A percentile compares a stretch with the other conserved stretches of the same genome.
phyloP scores from a whole-genome alignment of 805 yeast genomes.

The Wickerhamiella qilinensis region DNA sequence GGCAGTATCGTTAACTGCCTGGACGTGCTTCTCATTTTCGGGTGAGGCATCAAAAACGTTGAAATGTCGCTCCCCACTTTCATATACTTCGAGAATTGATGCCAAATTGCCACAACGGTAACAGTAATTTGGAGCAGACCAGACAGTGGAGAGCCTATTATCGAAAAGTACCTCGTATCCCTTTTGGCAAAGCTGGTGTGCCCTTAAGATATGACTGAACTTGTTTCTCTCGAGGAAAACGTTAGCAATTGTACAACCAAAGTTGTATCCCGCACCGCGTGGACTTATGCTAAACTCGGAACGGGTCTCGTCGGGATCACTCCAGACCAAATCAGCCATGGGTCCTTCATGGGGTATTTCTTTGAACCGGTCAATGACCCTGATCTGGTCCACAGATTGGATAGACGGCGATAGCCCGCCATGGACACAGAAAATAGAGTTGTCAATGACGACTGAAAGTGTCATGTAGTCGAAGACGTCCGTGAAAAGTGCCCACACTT shows the following conservation, averaged over 20 bases:
- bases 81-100: constrained; percentile 78
- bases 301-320: constrained; percentile 82
- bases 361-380: constrained; percentile 75
- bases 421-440: constrained; percentile 83
- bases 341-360: constrained; percentile 99
- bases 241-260: constrained; percentile 81
- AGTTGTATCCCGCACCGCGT: constrained; percentile 95
- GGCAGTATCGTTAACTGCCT: constrained; percentile 14
- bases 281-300: constrained; percentile 76
- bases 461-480: constrained; percentile 87
- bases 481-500: constrained; percentile 80
- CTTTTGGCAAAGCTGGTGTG: constrained; percentile 93
- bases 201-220: constrained; percentile 71
- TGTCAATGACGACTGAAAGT: constrained; percentile 77
- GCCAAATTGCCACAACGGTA: constrained; percentile 96
- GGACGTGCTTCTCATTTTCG: constrained; percentile 47
- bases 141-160: constrained; percentile 84
- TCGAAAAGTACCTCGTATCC: constrained; percentile 87
- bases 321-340: constrained; percentile 98
- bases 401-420: constrained; percentile 95
- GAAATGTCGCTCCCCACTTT: constrained; percentile 51
- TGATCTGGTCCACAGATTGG: constrained; percentile 82
- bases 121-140: constrained; percentile 98
- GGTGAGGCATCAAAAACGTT: constrained; percentile 97
- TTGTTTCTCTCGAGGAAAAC: constrained; percentile 66